These are phyloP conservation scores for Candida ascalaphidarum DNA, from an alignment of 805 yeast genomes.

Conservation along the genomic window DNA sequence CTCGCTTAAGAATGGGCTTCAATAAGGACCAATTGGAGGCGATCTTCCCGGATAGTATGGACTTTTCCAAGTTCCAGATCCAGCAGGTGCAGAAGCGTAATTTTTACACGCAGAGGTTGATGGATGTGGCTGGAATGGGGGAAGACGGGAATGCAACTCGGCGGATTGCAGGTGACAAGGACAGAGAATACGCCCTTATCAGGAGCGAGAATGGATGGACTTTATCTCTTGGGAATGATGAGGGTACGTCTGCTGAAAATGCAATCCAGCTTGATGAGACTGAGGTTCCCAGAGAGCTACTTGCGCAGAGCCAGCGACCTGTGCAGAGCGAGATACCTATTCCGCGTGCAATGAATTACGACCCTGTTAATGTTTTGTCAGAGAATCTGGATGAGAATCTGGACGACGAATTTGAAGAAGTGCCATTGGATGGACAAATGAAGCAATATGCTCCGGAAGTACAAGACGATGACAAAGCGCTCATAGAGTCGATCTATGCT, in stretches of 20 bases:
- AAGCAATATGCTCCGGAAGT: conserved; percentile 23
- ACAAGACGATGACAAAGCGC: conserved; percentile 15
- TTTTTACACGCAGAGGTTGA: conserved; percentile 76
- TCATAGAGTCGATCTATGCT: conserved; percentile 29
- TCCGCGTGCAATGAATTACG: too few species aligned
- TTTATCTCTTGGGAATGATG: conserved; percentile 43
- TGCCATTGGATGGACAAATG: conserved; percentile 22
- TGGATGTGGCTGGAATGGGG: conserved; percentile 71
- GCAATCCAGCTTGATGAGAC: conserved; percentile 41
- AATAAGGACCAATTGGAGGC: conserved; percentile 79
- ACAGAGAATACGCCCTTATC: conserved; percentile 64
- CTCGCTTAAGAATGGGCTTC: conserved; percentile 92
- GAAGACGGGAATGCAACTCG: conserved; percentile 41
- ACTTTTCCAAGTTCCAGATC: conserved; percentile 88
- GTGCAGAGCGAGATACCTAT: too few species aligned
- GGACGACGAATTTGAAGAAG: conserved; percentile 1
- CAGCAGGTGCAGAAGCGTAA: conserved; percentile 89
- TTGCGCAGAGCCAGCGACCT: not conserved
- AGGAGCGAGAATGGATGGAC: conserved; percentile 83
- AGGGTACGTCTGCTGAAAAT: conserved; percentile 29
- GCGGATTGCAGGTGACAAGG: conserved; percentile 79
- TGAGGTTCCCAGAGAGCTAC: not conserved
- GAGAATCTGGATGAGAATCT: conserved; percentile 3
- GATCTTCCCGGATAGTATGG: conserved; percentile 78
- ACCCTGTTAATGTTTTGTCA: too few species aligned